Evolutionary conservation across 306 rosid species (phyloP).

Genomic region (Leucaena leucocephala): DNA sequence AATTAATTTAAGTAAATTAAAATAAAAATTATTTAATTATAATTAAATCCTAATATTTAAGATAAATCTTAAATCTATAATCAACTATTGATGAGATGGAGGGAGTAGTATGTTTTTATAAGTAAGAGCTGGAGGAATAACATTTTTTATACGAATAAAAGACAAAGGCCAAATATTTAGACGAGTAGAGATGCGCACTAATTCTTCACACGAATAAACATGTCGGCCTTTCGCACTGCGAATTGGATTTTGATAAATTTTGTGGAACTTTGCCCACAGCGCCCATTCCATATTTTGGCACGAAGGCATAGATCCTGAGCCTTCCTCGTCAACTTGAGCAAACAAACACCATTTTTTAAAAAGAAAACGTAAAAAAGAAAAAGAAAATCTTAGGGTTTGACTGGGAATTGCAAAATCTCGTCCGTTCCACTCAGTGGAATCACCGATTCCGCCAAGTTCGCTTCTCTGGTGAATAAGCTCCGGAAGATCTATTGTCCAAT

Average conservation of each 20-base stretch:
- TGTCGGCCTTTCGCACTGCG: too few relatives aligned
- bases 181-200: too few relatives aligned
- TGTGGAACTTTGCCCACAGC: conserved; percentile 3
- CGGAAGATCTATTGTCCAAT: conserved; percentile 52
- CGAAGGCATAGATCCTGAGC: conserved; percentile 9
- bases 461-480: conserved; percentile 34
- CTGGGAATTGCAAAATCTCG: conserved; percentile 55
- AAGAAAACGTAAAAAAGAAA: conserved; percentile 9
- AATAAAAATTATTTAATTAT: too few relatives aligned
- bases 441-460: conserved; percentile 68
- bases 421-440: conserved; percentile 49
- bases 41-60: too few relatives aligned
- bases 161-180: too few relatives aligned
- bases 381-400: conserved; percentile 59
- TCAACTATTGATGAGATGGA: too few relatives aligned
- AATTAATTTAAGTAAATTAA: too few relatives aligned
- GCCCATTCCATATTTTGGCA: conserved; percentile 16
- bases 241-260: background rate
- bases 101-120: too few relatives aligned
- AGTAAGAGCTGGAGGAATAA: too few relatives aligned
- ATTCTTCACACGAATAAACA: too few relatives aligned
- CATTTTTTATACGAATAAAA: too few relatives aligned
- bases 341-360: conserved; percentile 17
- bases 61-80: too few relatives aligned
- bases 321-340: conserved; percentile 31